phyloP scores from a whole-genome alignment of 1,284 basidiomycete species.

The Cutaneotrichosporon sp. region DNA sequence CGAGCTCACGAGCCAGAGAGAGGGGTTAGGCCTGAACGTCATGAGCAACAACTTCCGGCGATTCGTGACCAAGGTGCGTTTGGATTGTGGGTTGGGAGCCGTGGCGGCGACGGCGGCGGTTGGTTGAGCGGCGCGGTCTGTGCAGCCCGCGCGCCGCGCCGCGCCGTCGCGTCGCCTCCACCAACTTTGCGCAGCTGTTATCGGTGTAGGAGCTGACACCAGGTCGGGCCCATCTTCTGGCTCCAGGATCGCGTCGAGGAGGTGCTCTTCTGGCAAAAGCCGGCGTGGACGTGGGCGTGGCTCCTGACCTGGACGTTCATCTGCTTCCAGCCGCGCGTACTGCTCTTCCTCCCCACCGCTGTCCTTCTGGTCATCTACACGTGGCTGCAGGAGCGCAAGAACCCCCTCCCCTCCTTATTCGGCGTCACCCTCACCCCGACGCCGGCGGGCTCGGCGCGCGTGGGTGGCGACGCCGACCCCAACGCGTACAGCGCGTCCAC shows the following conservation, averaged over 20 bases:
- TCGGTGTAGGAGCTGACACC: slow-evolving; percentile 6
- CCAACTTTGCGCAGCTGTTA: not conserved
- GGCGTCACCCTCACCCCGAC: slow-evolving; percentile 29
- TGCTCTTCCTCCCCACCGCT: slow-evolving; percentile 47
- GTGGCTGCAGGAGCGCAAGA: slow-evolving; percentile 41
- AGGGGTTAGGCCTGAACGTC: slow-evolving; percentile 45
- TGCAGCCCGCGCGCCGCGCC: not conserved
- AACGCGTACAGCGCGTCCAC: slow-evolving; percentile 22
- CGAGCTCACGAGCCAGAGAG: slow-evolving; percentile 46
- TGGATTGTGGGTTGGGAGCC: not conserved
- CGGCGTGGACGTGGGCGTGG: slow-evolving; percentile 52
- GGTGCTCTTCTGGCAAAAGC: slow-evolving; percentile 54
- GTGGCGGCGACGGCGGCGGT: not conserved
- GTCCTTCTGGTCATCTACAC: slow-evolving; percentile 45
- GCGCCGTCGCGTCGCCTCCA: not conserved
- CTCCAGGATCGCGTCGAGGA: slow-evolving; percentile 54
- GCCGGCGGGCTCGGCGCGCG: slow-evolving; percentile 8
- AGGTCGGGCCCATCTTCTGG: slow-evolving; percentile 54
- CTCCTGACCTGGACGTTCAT: slow-evolving; percentile 51
- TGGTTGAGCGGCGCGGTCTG: not conserved
- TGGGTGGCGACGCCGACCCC: slow-evolving; percentile 5
- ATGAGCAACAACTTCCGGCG: slow-evolving; percentile 52
- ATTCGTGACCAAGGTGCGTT: slow-evolving; percentile 49
- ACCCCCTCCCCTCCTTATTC: slow-evolving; percentile 40
- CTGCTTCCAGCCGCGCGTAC: slow-evolving; percentile 51